phyloP scores from a whole-genome alignment of 2,329 filamentous ascomycete genomes.

The Xylariales sp. region DNA sequence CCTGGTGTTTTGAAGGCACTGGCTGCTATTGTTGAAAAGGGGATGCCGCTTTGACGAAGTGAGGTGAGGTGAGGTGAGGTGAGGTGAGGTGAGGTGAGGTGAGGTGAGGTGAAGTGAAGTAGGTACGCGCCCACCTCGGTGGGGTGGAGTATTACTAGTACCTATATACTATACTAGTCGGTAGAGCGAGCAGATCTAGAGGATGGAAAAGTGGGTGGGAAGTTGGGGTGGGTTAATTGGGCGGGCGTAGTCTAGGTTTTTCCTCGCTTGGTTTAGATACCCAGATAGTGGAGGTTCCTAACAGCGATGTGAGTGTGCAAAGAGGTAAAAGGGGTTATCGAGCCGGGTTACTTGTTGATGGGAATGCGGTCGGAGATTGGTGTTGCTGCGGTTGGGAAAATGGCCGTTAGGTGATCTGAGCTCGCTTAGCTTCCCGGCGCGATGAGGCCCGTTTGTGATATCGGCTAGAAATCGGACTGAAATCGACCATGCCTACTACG shows the following conservation, averaged over 20 bases:
- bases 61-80: too few relatives aligned
- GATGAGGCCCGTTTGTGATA: too few relatives aligned
- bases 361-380: neutral
- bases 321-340: neutral
- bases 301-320: neutral
- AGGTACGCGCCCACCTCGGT: too few relatives aligned
- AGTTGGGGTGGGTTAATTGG: neutral
- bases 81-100: too few relatives aligned
- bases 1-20: neutral
- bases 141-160: too few relatives aligned
- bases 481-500: too few relatives aligned
- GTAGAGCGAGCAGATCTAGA: neutral
- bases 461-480: too few relatives aligned
- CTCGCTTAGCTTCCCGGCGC: neutral
- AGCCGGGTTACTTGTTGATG: neutral
- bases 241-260: neutral
- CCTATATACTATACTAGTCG: neutral
- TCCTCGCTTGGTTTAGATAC: neutral
- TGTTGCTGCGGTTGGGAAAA: neutral
- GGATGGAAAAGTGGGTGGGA: neutral
- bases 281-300: neutral
- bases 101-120: too few relatives aligned
- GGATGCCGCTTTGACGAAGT: neutral
- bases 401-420: neutral
- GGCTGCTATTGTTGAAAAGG: neutral